These are phyloP conservation scores for Fusarium nanum DNA, from an alignment of 2,329 filamentous ascomycete genomes.

Conservation along the genomic window DNA sequence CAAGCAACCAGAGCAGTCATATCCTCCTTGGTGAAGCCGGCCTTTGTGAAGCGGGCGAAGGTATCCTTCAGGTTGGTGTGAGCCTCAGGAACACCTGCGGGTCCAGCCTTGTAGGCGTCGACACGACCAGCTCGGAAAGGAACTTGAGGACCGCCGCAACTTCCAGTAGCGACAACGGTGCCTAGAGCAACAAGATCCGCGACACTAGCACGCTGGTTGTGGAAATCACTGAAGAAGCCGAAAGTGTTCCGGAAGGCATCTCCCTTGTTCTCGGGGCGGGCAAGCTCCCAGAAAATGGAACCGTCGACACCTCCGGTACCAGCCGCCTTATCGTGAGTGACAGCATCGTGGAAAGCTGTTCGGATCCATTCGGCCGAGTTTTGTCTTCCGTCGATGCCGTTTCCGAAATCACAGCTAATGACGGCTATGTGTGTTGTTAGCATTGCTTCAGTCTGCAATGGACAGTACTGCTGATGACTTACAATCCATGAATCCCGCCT, in stretches of 20 bases:
- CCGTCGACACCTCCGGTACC: constrained; percentile 44
- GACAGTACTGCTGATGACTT: neutral
- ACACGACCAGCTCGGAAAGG: constrained; percentile 48
- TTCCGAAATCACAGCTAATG: constrained; percentile 33
- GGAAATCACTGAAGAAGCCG: constrained; percentile 48
- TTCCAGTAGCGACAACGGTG: constrained; percentile 53
- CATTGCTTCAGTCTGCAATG: too few relatives aligned
- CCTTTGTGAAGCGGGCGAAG: constrained; percentile 42
- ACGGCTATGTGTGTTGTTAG: constrained; percentile 20
- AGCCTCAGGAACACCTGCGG: constrained; percentile 48
- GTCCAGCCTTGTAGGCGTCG: constrained; percentile 48
- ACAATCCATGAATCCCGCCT: constrained; percentile 19
- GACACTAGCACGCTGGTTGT: constrained; percentile 19
- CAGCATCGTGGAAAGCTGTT: constrained; percentile 44
- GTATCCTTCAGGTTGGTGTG: constrained; percentile 45
- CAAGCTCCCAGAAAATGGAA: constrained; percentile 44
- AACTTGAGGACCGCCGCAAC: constrained; percentile 50
- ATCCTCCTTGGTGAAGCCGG: constrained; percentile 49
- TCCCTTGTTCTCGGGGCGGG: constrained; percentile 39
- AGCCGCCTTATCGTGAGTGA: constrained; percentile 36
- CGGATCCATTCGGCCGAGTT: constrained; percentile 47
- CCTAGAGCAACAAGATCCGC: constrained; percentile 51
- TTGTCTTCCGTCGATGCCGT: constrained; percentile 23
- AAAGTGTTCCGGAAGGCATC: constrained; percentile 44
- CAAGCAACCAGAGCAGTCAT: constrained; percentile 54